These are phyloP conservation scores for Nigrograna mackinnonii DNA, from an alignment of 2,329 filamentous ascomycete species.

Conservation along the genomic window DNA sequence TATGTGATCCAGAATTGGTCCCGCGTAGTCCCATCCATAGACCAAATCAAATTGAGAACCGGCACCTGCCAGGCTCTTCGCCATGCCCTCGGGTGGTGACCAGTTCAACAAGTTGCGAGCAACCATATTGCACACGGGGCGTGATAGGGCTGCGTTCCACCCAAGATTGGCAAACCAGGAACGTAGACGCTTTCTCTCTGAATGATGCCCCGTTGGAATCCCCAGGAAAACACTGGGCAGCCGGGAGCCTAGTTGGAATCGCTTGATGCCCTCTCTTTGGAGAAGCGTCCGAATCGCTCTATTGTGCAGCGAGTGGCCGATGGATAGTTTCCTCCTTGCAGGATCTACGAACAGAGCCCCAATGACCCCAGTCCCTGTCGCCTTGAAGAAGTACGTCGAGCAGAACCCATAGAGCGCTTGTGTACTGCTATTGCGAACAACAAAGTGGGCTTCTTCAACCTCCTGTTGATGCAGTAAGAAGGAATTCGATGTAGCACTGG, in stretches of 20 bases:
- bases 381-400: constrained; percentile 79
- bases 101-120: constrained; percentile 74
- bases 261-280: constrained; percentile 73
- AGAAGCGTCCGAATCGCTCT: constrained; percentile 77
- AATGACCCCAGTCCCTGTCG: constrained; percentile 73
- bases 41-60: constrained; percentile 83
- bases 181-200: constrained; percentile 64
- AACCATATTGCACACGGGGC: constrained; percentile 70
- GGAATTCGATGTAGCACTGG: constrained; percentile 70
- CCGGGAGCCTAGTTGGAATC: constrained; percentile 78
- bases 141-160: constrained; percentile 74
- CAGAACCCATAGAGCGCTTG: constrained; percentile 90
- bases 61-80: constrained; percentile 71
- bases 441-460: constrained; percentile 82
- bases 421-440: constrained; percentile 92
- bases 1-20: constrained; percentile 74
- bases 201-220: constrained; percentile 70
- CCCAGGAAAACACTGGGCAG: constrained; percentile 87
- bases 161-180: constrained; percentile 89
- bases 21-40: constrained; percentile 76
- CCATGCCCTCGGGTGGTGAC: constrained; percentile 75
- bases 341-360: constrained; percentile 91
- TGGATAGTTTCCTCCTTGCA: constrained; percentile 80
- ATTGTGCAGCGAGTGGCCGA: constrained; percentile 87
- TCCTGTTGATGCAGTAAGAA: constrained; percentile 74